Evolutionary conservation across 805 yeast species (phyloP), one percentile per base, ranked within the genome.

Genomic region (Candida railenensis): DNA sequence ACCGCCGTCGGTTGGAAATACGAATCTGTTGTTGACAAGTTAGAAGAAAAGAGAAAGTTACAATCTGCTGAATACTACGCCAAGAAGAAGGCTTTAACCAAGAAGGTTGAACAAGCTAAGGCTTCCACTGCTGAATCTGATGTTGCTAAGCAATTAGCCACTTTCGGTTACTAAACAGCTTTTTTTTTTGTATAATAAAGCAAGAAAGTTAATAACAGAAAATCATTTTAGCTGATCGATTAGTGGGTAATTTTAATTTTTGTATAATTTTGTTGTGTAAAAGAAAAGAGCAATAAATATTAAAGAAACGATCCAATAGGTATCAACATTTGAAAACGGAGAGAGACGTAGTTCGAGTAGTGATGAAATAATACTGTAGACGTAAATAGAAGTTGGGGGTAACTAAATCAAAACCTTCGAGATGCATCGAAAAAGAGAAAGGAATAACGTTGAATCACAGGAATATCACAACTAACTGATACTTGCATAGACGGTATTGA

Each of bases 31-130:
- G 99, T 94, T 66, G 89, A 89, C 71, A 84, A 91, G 74, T 88
- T 94, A 74, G 99, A 94, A 84, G 97, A 90, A 79, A 92, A 95
- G 91, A 88, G 99, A 82, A 91, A 89, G 87, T 95, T 91, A 74
- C 90, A 87, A 83, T 85, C 96, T 67, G 96, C 96, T 71, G 99
- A 96, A 78, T 94, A 89, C 89, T 89, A 90, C 85, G 95, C 96
- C 68, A 90, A 89, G 87, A 94, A 92, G 96, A 83, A 80, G 75
- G 96, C 98, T 76, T 87, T 89, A 71, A 79, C 86, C 76, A 89
- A 89, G 87, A 92, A 92, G 86, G 79, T 87, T 65, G 78, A 80
- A 61, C 83, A 91, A 70, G 97, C 96, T 69, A 78, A 80, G 73
- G 85, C 89, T 68, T 72, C 94, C 59, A 85, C 87, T 74, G 92